Base-by-base conservation (phyloP, 2,329 filamentous ascomycete species). In the Colletotrichum tropicale region DNA sequence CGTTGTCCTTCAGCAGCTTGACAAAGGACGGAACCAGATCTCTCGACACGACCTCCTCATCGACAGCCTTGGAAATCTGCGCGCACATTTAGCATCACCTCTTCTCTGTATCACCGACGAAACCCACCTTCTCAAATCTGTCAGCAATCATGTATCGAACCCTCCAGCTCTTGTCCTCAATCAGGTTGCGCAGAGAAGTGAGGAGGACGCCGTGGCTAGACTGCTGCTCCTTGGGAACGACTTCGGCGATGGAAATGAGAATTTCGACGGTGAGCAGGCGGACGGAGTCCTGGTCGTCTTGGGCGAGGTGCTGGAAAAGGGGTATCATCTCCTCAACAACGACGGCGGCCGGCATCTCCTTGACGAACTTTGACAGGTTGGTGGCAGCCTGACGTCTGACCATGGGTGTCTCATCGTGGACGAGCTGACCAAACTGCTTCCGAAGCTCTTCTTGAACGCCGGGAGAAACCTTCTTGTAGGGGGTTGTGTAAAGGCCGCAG, bases 111-210 rank as follows among this genome's bases (percentile, higher is more conserved):
- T 21, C 28, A 34, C 5, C 15, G 60, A 72, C 78, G 30, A 26
- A 26, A 55, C 81, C 83, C 66, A 95, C 95, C 94, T 98, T 98
- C 86, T 99, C 97, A 83, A 98, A 99, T 84, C 96, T 93, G 86
- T 99, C 97, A 65, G 97, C 97, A 81, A 99, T 97, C 97, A 99
- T 99, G 86, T 98, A 99, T 84, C 97, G 93, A 76, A 99, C 97
- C 82, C 97, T 93, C 97, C 97, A 99, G 88, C 97, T 98, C 92
- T 98, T 99, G 85, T 99, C 97, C 82, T 98, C 97, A 87, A 99
- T 98, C 82, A 99, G 87, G 87, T 92, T 98, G 81, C 97, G 94
- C 82, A 99, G 88, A 61, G 96, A 96, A 66, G 95, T 96, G 81
- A 99, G 89, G 74, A 99, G 88, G 72, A 98, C 95, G 69, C 96